These are phyloP conservation scores for Athelia psychrophila DNA, from an alignment of 1,284 basidiomycete genomes.

Conservation along the genomic window DNA sequence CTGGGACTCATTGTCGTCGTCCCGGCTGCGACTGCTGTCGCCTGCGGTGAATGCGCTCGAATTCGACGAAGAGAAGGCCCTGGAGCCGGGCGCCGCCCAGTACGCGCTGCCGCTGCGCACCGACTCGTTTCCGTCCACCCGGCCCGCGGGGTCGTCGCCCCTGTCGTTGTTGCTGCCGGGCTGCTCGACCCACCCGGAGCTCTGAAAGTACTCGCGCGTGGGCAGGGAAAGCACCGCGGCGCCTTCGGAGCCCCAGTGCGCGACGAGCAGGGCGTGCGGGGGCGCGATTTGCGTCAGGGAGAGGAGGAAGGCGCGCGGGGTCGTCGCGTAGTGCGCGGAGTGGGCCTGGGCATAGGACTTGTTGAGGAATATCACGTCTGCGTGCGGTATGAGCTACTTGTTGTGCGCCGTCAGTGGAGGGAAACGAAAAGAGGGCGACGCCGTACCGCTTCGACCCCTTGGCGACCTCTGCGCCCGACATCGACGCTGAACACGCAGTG, in stretches of 20 bases:
- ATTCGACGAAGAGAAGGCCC: constrained; percentile 53
- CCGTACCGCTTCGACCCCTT: constrained; percentile 76
- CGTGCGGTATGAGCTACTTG: constrained; percentile 63
- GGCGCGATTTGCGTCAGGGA: constrained; percentile 64
- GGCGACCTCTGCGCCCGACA: constrained; percentile 63
- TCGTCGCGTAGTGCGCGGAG: constrained; percentile 53
- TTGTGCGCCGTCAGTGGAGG: constrained; percentile 11
- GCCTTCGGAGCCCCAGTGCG: constrained; percentile 72
- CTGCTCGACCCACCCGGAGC: constrained; percentile 68
- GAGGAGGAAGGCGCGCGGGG: constrained; percentile 72
- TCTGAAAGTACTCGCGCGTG: constrained; percentile 80
- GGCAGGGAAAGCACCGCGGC: constrained; percentile 78
- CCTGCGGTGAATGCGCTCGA: constrained; percentile 49
- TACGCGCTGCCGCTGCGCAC: constrained; percentile 76
- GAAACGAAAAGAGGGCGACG: constrained; percentile 12
- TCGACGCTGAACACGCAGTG: constrained; percentile 79
- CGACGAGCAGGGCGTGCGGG: constrained; percentile 73
- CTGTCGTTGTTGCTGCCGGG: constrained; percentile 19
- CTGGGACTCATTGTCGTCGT: constrained; percentile 54
- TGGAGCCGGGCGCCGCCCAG: constrained; percentile 51
- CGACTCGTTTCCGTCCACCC: constrained; percentile 40
- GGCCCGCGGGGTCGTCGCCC: constrained; percentile 9
- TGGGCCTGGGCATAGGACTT: constrained; percentile 62
- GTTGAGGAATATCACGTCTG: constrained; percentile 74
- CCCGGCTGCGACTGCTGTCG: constrained; percentile 19